Evolutionary conservation across 2,329 filamentous ascomycete species (phyloP), one percentile per base, ranked within the genome.

Genomic region (Phaeomoniella chlamydospora): DNA sequence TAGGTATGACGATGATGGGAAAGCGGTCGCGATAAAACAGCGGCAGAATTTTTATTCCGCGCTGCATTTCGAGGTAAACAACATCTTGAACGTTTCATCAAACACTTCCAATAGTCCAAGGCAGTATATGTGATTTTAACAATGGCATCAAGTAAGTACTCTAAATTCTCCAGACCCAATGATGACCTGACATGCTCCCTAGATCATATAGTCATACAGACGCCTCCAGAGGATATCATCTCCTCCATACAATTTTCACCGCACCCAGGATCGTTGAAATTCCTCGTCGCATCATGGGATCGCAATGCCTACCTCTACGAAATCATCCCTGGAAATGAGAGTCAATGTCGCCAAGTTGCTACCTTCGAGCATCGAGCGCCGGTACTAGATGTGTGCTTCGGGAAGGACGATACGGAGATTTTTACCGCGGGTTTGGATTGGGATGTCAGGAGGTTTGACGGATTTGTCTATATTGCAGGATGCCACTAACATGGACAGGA

Each of bases 221-320:
- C 84, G 49, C 78, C 86, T 33, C 90, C 90, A 9, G 72, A 71
- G 47, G 90, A 98, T 60, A 83, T 81, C 49, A 80, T 96, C 49
- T 93, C 88, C 33, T 70, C 85, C 15, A 66, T 96, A 50, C 76
- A 76, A 52, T 98, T 93, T 67, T 84, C 87, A 45, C 82, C 85
- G 22, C 64, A 70, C 44, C 80, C 85, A 15, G 62, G 69, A 41
- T 75, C 77, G n/a, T 70, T 78, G 37, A 80, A 77, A 47, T 70
- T 98, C 26, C 73, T 92, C n/a, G 87, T 88, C 48, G 80, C 87
- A 9, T 94, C 86, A 38, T 98, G 90, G 90, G 88, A 96, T 61
- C 84, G 78, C 58, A 75, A 84, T 55, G 75, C 93, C 38, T 93
- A 94, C 59, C 68, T 88, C 36, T 96, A 96, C 67, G 83, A 93